Base-by-base conservation (phyloP, 805 yeast genomes). In the Nakazawaea ishiwadae region DNA sequence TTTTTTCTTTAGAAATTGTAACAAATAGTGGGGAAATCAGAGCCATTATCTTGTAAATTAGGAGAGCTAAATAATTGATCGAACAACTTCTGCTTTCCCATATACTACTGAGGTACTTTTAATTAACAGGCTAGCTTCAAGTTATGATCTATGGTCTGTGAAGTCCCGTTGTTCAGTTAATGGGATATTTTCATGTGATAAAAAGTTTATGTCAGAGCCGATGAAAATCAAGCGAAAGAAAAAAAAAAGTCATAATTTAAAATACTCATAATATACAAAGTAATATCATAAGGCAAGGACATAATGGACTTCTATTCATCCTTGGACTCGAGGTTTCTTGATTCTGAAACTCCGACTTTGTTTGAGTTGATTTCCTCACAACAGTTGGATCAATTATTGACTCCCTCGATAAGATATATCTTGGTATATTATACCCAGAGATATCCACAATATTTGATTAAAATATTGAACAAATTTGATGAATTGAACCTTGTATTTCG, bases 321-420 rank as follows among this genome's bases (percentile, higher is more conserved):
- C 1, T 66, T 87, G 35, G 88, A 85, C 59, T 86, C 95, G 2
- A 69, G 88, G 23, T 76, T 82, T 35, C 63, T 88, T 48, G 90
- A 85, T 52, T 69, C 81, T 2, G 81, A 77, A 40, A 71, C 81
- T 2, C 98, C 98, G 1, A 89, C 97, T 0, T 66, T 91, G 2
- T 91, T 90, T 59, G 99, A 91, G 66, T 73, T 91, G 37, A 66
- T 88, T 10, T 87, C 96, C 0, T 77, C 96, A 0, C 72, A 75
- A 45, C 96, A 91, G 62, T 71, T 91, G 19, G 87, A 86, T 45
- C 66, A 73, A 2, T 68, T 91, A 43, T 64, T 91, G 26, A 79
- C 95, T 0, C 96, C 96, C 0, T 85, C 96, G 0, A 57, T 89
- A 16, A 64, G 96, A 42, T 90, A 81, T 59, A 70, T 91, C 8